phyloP scores from a whole-genome alignment of 2,329 filamentous ascomycete species.

The Penicillium paneum region DNA sequence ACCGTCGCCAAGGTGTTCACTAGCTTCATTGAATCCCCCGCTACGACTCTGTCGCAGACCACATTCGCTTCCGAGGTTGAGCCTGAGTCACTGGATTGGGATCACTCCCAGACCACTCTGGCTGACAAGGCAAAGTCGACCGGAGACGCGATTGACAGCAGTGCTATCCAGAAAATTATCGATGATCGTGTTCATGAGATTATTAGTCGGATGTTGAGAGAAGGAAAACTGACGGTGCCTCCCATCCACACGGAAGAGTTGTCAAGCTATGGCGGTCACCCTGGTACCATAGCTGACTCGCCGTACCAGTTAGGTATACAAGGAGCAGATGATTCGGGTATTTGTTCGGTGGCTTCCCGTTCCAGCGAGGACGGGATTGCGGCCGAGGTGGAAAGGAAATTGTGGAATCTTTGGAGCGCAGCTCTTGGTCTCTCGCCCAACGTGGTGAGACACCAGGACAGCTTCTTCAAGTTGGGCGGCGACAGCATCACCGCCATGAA shows the following conservation, averaged over 20 bases:
- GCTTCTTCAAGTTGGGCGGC: conserved; percentile 44
- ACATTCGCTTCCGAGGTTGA: conserved; percentile 10
- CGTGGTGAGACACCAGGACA: conserved; percentile 36
- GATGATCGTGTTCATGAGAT: conserved; percentile 36
- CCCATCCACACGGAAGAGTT: conserved; percentile 12
- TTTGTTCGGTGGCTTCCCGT: conserved; percentile 30
- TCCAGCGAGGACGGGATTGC: conserved; percentile 30
- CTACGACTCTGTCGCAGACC: conserved; percentile 22
- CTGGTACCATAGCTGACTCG: conserved; percentile 18
- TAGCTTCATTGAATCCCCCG: conserved; percentile 32
- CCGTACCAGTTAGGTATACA: conserved; percentile 16
- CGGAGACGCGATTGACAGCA: conserved; percentile 19
- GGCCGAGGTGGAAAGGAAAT: conserved; percentile 32
- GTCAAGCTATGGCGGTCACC: conserved; percentile 13
- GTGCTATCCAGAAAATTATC: conserved; percentile 31
- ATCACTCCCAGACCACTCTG: conserved; percentile 14
- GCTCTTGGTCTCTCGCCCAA: conserved; percentile 35
- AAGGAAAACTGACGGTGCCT: conserved; percentile 26
- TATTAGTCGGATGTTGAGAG: conserved; percentile 33
- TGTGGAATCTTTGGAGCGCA: conserved; percentile 40
- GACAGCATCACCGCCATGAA: conserved; percentile 45
- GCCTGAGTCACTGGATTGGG: conserved; percentile 10
- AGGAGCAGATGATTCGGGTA: conserved; percentile 22
- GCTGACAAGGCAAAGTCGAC: conserved; percentile 14
- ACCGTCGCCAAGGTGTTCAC: conserved; percentile 33